These are phyloP conservation scores for Aspergillus udagawae DNA, from an alignment of 2,329 filamentous ascomycete species.

Conservation along the genomic window DNA sequence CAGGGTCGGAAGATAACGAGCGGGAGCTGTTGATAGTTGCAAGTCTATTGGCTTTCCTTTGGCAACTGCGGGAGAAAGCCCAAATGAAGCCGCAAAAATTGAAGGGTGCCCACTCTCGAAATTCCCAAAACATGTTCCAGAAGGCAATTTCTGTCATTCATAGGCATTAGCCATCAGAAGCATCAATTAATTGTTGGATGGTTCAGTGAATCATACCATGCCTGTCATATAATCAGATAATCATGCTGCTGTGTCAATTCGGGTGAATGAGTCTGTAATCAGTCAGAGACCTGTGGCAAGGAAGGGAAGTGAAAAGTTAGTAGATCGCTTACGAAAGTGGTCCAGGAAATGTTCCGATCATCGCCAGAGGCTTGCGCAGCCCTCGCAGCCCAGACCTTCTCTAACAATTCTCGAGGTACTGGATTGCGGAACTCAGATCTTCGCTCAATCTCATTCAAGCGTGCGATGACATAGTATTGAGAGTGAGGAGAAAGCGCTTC, in stretches of 20 bases:
- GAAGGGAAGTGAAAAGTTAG: background rate
- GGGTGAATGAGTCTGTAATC: constrained; percentile 19
- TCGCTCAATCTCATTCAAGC: constrained; percentile 22
- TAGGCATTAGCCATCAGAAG: background rate
- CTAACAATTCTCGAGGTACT: constrained; percentile 18
- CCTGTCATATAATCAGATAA: constrained; percentile 25
- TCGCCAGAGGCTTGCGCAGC: constrained; percentile 16
- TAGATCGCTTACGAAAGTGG: constrained; percentile 21
- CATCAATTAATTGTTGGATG: background rate
- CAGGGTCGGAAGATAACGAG: background rate
- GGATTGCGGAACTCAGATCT: constrained; percentile 24
- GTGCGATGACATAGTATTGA: constrained; percentile 26
- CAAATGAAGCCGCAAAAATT: background rate
- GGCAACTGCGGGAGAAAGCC: background rate
- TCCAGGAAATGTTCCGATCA: constrained; percentile 24
- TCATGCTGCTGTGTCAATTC: constrained; percentile 23
- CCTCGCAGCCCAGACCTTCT: constrained; percentile 25
- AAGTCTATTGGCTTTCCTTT: constrained; percentile 4
- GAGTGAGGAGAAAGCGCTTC: constrained; percentile 25
- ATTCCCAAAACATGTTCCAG: constrained; percentile 1
- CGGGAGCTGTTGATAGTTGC: constrained; percentile 2
- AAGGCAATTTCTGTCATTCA: background rate
- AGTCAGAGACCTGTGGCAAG: background rate
- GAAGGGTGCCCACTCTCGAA: background rate
- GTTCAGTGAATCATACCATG: background rate